Evolutionary conservation across 768 basidiomycete species (phyloP).

Genomic region (Pulveroboletus sp.): DNA sequence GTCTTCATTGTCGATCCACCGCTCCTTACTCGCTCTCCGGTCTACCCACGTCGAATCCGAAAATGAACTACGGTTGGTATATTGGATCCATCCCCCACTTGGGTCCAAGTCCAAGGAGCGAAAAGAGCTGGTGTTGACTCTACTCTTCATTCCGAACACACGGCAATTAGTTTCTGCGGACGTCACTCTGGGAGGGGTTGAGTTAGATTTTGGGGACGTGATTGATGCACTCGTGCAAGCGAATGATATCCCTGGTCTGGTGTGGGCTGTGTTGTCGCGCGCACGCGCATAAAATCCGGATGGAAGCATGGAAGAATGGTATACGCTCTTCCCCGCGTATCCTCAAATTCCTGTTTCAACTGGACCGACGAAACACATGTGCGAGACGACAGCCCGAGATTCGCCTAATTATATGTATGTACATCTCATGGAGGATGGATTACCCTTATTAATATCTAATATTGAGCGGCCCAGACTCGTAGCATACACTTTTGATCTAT

Average conservation of each 20-base stretch:
- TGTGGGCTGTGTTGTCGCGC: conserved; percentile 55
- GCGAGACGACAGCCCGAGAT: too few relatives aligned
- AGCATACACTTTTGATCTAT: neutral
- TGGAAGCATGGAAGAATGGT: neutral
- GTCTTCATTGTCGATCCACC: conserved; percentile 62
- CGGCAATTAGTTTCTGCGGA: conserved; percentile 59
- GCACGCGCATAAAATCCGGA: conserved; percentile 24
- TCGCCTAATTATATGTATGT: too few relatives aligned
- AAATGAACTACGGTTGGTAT: conserved; percentile 73
- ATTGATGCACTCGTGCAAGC: conserved; percentile 59
- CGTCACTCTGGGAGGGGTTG: conserved; percentile 49
- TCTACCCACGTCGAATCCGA: conserved; percentile 60
- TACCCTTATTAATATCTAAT: neutral
- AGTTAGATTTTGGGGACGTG: conserved; percentile 54
- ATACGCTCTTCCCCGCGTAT: neutral
- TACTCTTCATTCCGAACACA: conserved; percentile 71
- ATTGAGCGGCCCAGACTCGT: neutral
- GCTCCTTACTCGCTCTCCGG: conserved; percentile 54
- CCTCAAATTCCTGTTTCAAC: neutral
- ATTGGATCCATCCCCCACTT: conserved; percentile 40
- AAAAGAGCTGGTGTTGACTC: conserved; percentile 44
- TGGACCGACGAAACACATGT: too few relatives aligned
- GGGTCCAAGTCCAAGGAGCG: conserved; percentile 22
- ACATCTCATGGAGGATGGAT: too few relatives aligned
- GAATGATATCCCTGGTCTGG: conserved; percentile 61